Evolutionary conservation across 345 rosid species (phyloP).

Genomic region (Raphanus sativus): DNA sequence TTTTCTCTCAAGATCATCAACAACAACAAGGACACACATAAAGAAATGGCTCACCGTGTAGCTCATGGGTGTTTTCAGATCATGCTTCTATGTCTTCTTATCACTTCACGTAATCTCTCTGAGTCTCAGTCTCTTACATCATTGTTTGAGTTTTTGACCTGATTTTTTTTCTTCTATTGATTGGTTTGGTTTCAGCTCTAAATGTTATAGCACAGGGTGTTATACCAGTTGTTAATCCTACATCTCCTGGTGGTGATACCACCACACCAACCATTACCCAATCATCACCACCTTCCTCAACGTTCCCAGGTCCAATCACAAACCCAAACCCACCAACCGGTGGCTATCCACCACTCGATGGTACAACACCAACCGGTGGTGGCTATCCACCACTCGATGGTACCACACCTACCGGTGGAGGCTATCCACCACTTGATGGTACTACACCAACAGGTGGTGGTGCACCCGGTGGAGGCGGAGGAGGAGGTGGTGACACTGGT

Average conservation of each 20-base stretch:
- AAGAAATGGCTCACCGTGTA: slow-evolving; percentile 48
- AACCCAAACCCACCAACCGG: slow-evolving; percentile 33
- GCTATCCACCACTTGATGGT: neutral
- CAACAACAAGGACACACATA: slow-evolving; percentile 33
- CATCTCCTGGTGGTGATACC: slow-evolving; percentile 51
- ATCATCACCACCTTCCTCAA: slow-evolving; percentile 36
- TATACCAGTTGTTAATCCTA: slow-evolving; percentile 72
- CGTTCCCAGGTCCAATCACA: slow-evolving; percentile 33
- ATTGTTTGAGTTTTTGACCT: slow-evolving; percentile 10
- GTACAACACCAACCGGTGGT: slow-evolving; percentile 27
- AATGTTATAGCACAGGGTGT: slow-evolving; percentile 37
- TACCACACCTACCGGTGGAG: neutral
- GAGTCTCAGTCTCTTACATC: slow-evolving; percentile 17
- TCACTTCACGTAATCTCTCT: slow-evolving; percentile 64
- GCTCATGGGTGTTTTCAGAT: slow-evolving; percentile 41
- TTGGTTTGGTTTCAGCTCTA: slow-evolving; percentile 31
- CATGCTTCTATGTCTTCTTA: slow-evolving; percentile 52
- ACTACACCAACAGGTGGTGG: neutral
- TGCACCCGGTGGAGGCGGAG: neutral
- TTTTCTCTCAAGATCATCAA: slow-evolving; percentile 11
- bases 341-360: slow-evolving; percentile 41
- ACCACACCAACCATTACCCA: slow-evolving; percentile 52
- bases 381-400: neutral
- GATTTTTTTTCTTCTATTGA: slow-evolving; percentile 9
- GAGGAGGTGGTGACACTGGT: neutral